Conservation (phyloP, 306 rosid genomes). For the Quercus robur region DNA sequence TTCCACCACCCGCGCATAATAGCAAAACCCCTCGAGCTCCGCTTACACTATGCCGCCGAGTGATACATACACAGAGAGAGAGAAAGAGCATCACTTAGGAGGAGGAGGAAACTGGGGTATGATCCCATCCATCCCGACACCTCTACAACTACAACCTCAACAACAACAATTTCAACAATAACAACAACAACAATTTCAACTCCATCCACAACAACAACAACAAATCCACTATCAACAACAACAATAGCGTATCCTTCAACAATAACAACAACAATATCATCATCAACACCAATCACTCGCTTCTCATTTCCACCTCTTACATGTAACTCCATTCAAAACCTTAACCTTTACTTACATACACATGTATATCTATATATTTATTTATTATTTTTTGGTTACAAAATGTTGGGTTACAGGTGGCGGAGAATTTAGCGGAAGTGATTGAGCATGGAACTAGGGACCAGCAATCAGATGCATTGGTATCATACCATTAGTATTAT, state of each 20-base stretch:
- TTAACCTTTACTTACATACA: neutral
- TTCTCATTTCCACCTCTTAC: slow-evolving; percentile 79
- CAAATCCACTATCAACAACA: neutral
- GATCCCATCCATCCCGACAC: slow-evolving; percentile 62
- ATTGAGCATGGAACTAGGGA: slow-evolving; percentile 71
- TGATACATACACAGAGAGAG: neutral
- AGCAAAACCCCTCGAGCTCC: neutral
- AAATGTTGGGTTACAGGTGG: slow-evolving; percentile 43
- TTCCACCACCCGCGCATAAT: neutral
- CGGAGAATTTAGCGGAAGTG: slow-evolving; percentile 83
- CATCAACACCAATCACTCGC: slow-evolving; percentile 83
- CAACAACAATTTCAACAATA: slow-evolving; percentile 30
- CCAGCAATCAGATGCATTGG: slow-evolving; percentile 85
- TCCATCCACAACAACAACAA: slow-evolving; percentile 30
- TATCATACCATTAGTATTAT: neutral
- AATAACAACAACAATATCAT: slow-evolving; percentile 26
- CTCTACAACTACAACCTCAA: slow-evolving; percentile 33
- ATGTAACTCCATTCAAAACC: slow-evolving; percentile 32
- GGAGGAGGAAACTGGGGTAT: slow-evolving; percentile 63
- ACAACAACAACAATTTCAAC: slow-evolving; percentile 32
- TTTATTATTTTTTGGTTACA: neutral
- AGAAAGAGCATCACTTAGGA: slow-evolving; percentile 65
- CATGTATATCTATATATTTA: too few species aligned
- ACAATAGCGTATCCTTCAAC: slow-evolving; percentile 28
- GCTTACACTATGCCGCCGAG: neutral